Base-by-base conservation (phyloP, 352 stramenopile genomes). In the Globisporangium paroecandrum region DNA sequence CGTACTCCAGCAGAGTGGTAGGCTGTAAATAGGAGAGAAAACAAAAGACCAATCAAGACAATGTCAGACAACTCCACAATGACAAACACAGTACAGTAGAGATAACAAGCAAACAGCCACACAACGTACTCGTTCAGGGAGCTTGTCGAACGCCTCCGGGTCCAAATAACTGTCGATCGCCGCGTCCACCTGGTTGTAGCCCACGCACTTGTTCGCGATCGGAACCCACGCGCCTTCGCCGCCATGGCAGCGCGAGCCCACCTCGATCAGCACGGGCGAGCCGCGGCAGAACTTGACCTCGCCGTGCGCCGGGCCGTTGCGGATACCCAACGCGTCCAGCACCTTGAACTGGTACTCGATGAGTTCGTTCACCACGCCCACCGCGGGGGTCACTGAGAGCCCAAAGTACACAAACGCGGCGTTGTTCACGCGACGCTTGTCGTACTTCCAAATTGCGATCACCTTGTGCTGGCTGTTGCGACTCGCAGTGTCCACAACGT, bases 381-480 rank as follows among this genome's bases (percentile, higher is more conserved):
- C 75, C 12, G 83, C 84, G 34, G 87, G 84, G 13, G 93, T 82
- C 63, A 94, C 68, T 20, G 85, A 93, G 15, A 95, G 68, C 5
- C 85, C 84, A 62, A 95, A 98, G 76, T 99, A 99, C 8, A 99
- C 97, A 74, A 98, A 99, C 18, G 93, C 90, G 6, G 93, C 93
- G 59, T 94, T 75, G 73, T 99, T 98, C 46, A 97, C 89, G 9
- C 87, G 82, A 51, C 97, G 84, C 82, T 99, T 99, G 77, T 99
- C 97, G 74, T 99, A 99, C 74, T 97, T 97, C 97, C 97, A 99
- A 13, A 99, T 87, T 22, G 95, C 97, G 41, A 92, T 91, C 54
- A 98, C 89, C 70, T 99, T 99, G 78, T 98, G 91, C 61, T 94
- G 72, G 6, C 97, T 97, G 69, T 97, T 79, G 58, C 87, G 89